Conservation (phyloP, 176 grass and related monocot genomes). For the Leersia perrieri region DNA sequence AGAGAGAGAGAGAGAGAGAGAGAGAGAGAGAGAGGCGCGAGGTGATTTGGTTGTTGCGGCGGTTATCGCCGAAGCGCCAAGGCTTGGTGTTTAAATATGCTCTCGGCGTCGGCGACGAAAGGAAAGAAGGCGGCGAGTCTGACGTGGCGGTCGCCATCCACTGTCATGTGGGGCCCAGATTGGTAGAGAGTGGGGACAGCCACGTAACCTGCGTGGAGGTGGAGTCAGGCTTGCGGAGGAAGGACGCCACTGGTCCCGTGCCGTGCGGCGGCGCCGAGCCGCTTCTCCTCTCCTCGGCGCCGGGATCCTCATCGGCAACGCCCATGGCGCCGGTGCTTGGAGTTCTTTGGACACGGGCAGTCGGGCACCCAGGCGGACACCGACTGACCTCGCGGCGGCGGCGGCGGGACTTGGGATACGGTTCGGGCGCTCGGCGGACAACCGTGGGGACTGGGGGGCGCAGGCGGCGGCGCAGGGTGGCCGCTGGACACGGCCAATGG, state of each 20-base stretch:
- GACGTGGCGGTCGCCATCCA: not conserved
- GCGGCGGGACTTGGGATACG: too few relatives aligned
- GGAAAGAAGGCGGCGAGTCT: not conserved
- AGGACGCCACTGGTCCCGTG: not conserved
- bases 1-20: not conserved
- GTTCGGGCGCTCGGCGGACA: too few relatives aligned
- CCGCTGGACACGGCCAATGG: too few relatives aligned
- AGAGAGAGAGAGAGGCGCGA: not conserved
- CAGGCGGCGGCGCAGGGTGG: too few relatives aligned
- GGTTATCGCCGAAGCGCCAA: conserved; percentile 27
- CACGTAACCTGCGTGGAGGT: not conserved
- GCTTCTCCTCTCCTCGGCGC: not conserved
- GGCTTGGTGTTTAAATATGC: conserved; percentile 17
- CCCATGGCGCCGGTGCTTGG: not conserved
- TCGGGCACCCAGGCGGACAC: too few relatives aligned
- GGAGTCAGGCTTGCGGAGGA: not conserved
- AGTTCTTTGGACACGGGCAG: not conserved
- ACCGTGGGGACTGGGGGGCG: too few relatives aligned
- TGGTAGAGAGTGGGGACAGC: not conserved
- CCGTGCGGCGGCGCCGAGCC: too few relatives aligned
- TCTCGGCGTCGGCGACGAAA: not conserved
- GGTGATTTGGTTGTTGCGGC: conserved; percentile 17
- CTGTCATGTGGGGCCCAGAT: not conserved
- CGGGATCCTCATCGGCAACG: not conserved
- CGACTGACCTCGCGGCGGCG: too few relatives aligned